Base-by-base conservation (phyloP, 148 eudicot species). In the Tetragonia tetragonoides region DNA sequence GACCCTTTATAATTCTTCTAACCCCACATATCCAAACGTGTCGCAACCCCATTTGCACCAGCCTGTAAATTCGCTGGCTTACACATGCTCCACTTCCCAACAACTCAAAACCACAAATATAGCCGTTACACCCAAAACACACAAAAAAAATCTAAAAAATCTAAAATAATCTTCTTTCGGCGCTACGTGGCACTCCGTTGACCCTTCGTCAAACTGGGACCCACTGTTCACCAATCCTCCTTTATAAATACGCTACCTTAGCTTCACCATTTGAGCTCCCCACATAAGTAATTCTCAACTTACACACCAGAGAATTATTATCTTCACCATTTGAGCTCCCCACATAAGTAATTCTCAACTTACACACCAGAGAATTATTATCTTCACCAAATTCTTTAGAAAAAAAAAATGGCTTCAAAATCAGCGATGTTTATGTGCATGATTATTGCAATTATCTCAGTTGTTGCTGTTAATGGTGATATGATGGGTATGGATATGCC, bases 11-110 rank as follows among this genome's bases (percentile, higher is more conserved):
- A 73, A 37, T 63, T 28, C 24, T 44, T 44, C 2, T 7, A 7
- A 41, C 57, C 74, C 75, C 40, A 77, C 67, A 10, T 14, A 44
- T 9, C 10, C 9, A 20, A 5, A 71, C 24, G 81, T 78, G 81
- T 49, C 81, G 15, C 47, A 12, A 34, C 20, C 17, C 39, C 3
- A 78, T 71, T 70, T 28, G 69, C 34, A 7, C 0, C 2, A 2
- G 0, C 17, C 37, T 54, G 23, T 20, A 70, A 4, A 46, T n/a
- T 71, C 14, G 76, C 75, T 63, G 75, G 5, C 68, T 20, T 11
- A 41, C 75, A 78, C 70, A 65, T 70, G 81, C 61, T 69, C 20
- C 68, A 14, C 8, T 15, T 28, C 34, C 34, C 34, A 28, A 28
- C 34, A 28, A 28, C 37, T 62, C 39, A 28, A 77, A 68, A 70